Base-by-base conservation (phyloP, 2,329 filamentous ascomycete species). In the Ustilaginoidea virens region DNA sequence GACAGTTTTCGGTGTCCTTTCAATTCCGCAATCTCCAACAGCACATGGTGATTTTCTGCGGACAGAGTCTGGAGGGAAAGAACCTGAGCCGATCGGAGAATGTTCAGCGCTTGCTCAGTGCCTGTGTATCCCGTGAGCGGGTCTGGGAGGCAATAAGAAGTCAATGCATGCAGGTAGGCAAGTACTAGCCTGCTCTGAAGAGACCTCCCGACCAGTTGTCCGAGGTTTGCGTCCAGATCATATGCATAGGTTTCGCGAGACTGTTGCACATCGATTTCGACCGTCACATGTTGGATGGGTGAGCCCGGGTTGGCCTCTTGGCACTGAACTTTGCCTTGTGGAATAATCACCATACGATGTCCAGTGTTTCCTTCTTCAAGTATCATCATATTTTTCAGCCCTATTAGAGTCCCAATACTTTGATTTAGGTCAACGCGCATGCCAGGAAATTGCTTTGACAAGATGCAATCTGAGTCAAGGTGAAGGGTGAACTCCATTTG, bases 151-250 rank as follows among this genome's bases (percentile, higher is more conserved):
- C 54, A 65, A 27, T 58, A 55, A 0, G 67, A 65, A 0, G 69
- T 74, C 0, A 70, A 32, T 0, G 61, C 66, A 35, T 75, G 68
- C 0, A 75, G 43, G 17, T 64, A 63, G 7, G 51, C 50, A 0
- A 69, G 46, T 12, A 60, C 55, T 0, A 78, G 46, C 29, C 63
- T 67, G 42, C 63, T 67, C 8, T 60, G 53, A 0, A 72, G 26
- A 9, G 49, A 62, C 0, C 60, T 66, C 12, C 66, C 64, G 0
- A 54, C 34, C 0, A 79, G 39, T 3, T 60, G 49, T 0, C 67
- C 59, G 0, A 78, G 55, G 1, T 45, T 44, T 0, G 36, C 25
- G 33, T 77, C 63, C 0, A 78, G 41, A 0, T 44, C 38, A 36
- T 67, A 76, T 0, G 47, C 37, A 25, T 69, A 58, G 5, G 48